These are phyloP conservation scores for Mycena latifolia DNA, from an alignment of 768 basidiomycete genomes.

Conservation along the genomic window DNA sequence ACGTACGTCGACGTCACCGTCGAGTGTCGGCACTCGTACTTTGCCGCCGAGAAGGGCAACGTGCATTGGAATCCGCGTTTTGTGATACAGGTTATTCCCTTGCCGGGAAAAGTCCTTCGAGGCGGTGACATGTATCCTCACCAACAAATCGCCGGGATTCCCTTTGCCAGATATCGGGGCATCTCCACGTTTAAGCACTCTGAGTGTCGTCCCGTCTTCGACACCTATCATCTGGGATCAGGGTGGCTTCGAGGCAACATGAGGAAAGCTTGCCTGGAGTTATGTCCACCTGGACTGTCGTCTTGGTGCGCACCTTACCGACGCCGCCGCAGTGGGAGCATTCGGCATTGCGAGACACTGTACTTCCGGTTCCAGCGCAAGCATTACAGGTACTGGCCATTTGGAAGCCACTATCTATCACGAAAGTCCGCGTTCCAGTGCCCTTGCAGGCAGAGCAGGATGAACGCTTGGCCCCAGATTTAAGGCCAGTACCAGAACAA, in stretches of 20 bases:
- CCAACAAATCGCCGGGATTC: constrained; percentile 84
- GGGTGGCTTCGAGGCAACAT: neutral
- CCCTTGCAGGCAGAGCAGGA: constrained; percentile 88
- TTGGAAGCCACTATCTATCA: constrained; percentile 94
- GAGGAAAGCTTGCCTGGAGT: constrained; percentile 76
- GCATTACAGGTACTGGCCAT: constrained; percentile 92
- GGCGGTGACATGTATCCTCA: constrained; percentile 86
- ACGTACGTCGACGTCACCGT: constrained; percentile 95
- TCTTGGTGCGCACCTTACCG: constrained; percentile 87
- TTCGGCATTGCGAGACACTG: constrained; percentile 80
- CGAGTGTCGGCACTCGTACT: constrained; percentile 93
- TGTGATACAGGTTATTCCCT: constrained; percentile 91
- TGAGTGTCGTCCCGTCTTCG: constrained; percentile 94
- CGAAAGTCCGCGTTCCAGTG: constrained; percentile 88
- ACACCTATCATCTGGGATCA: constrained; percentile 66
- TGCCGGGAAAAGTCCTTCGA: constrained; percentile 92
- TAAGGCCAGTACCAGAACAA: constrained; percentile 90
- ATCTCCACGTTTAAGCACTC: constrained; percentile 86
- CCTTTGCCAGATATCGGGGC: constrained; percentile 86
- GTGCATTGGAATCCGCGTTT: constrained; percentile 91
- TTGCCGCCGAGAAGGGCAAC: constrained; percentile 93
- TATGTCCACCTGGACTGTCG: constrained; percentile 83
- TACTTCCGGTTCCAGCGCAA: constrained; percentile 86
- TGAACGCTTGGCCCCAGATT: constrained; percentile 84
- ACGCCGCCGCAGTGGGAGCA: constrained; percentile 88